Base-by-base conservation (phyloP, 495 filamentous ascomycete species). In the Opeltia flavorubescens region DNA sequence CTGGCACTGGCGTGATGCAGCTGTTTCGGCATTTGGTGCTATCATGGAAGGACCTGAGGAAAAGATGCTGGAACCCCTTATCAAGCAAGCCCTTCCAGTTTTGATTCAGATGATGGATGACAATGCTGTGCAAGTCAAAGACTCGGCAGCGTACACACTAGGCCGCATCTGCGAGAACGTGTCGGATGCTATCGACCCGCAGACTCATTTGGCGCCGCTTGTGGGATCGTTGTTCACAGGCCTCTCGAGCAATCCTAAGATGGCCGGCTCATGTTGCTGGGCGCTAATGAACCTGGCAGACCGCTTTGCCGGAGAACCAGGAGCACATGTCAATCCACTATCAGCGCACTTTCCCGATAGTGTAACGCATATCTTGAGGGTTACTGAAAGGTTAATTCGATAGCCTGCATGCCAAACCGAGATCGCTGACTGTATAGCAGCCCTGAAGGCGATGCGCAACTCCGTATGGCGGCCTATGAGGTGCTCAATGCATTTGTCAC, bases 21-120 rank as follows among this genome's bases (percentile, higher is more conserved):
- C 91, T 8, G 89, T 96, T 9, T 93, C 91, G 44, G 88, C 91
- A n/a, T 96, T 98, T 54, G 93, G 91, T 47, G 91, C 87, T 40
- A 95, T 98, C 51, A 95, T 98, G 91, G 91, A 96, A 58, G 91
- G 91, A 18, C 91, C 91, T 1, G 89, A 95, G 33, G 83, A 89
- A 59, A 84, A 81, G 61, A 68, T 85, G 33, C 68, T 98, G 46
- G 86, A 91, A 51, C 87, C 87, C 28, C 75, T 96, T 45, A 83
- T 98, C 60, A 94, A 95, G 69, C 87, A 95, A 59, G 93, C 86
- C 38, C 74, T 96, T 49, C 78, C 80, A 31, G 84, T 95, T 28
- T 70, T 98, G 45, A 84, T 96, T 52, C 77, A 69, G 47, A 96
- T 95, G 91, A 96, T 98, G 93, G 77, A 89, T 42, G 91, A 98